Evolutionary conservation across 805 yeast genomes (phyloP), one percentile per base, ranked within the genome.

Genomic region (Priceomyces haplophilus): DNA sequence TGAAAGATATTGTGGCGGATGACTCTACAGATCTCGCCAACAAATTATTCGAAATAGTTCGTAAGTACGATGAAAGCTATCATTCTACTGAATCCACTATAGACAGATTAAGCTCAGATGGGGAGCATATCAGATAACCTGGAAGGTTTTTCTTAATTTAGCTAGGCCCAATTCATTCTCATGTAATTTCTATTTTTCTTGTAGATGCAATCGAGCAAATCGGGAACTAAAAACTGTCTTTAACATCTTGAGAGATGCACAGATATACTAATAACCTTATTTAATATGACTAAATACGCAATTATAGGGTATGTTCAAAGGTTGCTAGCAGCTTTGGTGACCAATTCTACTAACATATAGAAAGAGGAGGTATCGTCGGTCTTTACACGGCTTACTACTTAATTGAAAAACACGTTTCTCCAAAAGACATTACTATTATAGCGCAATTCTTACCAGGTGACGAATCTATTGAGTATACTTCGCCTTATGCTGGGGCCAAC

Each of bases 371-470:
- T 13, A 25, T 42, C 7, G 31, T 42, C 19, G 45, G 45, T 3
- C 30, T 42, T 13, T 42, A 42, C 27, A 42, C 45, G 4, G 38
- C 37, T 8, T 42, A 20, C 25, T 19, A 29, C 4, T 31, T 42
- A 17, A 7, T 37, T 13, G 41, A 42, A n/a, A 42, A 42, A 33
- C 25, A 38, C 2, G 24, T 42, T 13, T 16, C 33, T 19, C 37
- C 32, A 4, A 25, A 25, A 17, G 62, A 75, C 4, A 75, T 87
- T 47, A 69, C 78, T 3, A 73, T 86, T 2, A 51, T 82, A 15
- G 91, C 87, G 6, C 78, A 83, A 54, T 76, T 73, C 51, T 60
- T 82, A 30, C 95, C 95, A 2, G 95, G 95, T 3, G 95, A 87
- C 54, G 83, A 79, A 49, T 80, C 88, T 3, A 77, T 78, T 44